Conservation (phyloP, 345 rosid species). For the Hibiscus syriacus region DNA sequence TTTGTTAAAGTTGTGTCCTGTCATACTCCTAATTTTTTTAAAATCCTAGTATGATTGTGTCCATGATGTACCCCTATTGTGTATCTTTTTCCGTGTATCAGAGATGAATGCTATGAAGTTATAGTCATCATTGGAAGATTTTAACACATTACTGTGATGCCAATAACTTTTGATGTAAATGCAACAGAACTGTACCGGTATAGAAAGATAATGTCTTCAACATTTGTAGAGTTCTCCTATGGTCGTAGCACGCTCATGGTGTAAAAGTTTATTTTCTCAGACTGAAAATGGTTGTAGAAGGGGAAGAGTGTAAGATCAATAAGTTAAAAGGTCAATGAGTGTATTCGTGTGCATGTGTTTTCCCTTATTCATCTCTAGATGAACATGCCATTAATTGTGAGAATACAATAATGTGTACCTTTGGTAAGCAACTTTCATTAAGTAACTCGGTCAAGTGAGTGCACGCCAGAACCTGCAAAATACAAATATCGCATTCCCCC, state of each 20-base stretch:
- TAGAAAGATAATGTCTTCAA: conserved; percentile 77
- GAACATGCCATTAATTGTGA: conserved; percentile 1
- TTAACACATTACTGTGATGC: too few relatives aligned
- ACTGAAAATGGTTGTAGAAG: conserved; percentile 31
- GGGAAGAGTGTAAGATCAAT: neutral
- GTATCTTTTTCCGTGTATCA: too few relatives aligned
- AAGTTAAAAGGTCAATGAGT: neutral
- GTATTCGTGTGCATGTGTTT: neutral
- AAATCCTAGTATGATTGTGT: too few relatives aligned
- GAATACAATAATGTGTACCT: conserved; percentile 34
- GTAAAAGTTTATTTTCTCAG: conserved; percentile 68
- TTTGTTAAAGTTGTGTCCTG: too few relatives aligned
- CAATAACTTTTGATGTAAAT: neutral
- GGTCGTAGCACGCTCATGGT: conserved; percentile 93
- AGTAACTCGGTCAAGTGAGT: conserved; percentile 87
- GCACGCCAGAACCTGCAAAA: conserved; percentile 68
- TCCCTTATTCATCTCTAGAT: neutral
- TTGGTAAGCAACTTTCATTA: conserved; percentile 55
- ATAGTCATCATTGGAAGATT: too few relatives aligned
- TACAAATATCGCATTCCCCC: neutral
- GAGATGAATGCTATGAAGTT: too few relatives aligned
- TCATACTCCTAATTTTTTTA: too few relatives aligned
- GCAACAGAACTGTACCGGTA: conserved; percentile 51
- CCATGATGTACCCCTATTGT: too few relatives aligned
- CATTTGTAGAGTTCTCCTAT: conserved; percentile 36